phyloP scores from a whole-genome alignment of 345 rosid species.

The Acer saccharum region DNA sequence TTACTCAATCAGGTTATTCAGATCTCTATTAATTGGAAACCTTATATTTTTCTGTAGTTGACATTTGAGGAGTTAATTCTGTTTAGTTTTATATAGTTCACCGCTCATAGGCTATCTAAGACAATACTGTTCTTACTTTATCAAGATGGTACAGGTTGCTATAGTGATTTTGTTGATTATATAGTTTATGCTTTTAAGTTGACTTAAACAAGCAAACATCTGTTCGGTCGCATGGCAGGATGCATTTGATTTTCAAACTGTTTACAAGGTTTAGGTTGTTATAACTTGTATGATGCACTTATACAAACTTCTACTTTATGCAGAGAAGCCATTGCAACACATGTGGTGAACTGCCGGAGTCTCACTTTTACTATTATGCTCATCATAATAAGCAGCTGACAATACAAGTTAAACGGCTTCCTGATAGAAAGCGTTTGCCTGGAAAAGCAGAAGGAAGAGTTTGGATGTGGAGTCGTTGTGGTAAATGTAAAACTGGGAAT shows the following conservation, averaged over 20 bases:
- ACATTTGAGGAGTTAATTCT: neutral
- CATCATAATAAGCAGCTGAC: constrained; percentile 82
- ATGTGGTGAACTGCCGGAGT: constrained; percentile 73
- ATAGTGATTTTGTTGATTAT: neutral
- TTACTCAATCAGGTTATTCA: constrained; percentile 75
- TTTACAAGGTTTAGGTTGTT: constrained; percentile 9
- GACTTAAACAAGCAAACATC: neutral
- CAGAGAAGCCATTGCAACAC: constrained; percentile 68
- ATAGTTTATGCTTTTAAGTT: constrained; percentile 7
- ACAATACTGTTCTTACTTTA: constrained; percentile 1
- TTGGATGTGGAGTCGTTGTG: constrained; percentile 99
- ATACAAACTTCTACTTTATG: constrained; percentile 33
- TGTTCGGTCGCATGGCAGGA: neutral
- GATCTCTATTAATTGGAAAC: constrained; percentile 17
- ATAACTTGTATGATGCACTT: constrained; percentile 20
- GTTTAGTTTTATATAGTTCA: neutral
- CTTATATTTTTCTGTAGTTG: constrained; percentile 1
- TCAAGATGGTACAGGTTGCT: neutral
- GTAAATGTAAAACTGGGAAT: constrained; percentile 63
- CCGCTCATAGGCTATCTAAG: neutral
- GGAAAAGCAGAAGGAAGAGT: constrained; percentile 79
- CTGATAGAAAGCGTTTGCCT: constrained; percentile 42
- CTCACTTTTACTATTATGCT: constrained; percentile 80
- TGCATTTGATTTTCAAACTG: neutral
- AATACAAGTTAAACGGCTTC: constrained; percentile 63